These are phyloP conservation scores for Volvariella surrecta DNA, from an alignment of 1,284 basidiomycete genomes.

Conservation along the genomic window DNA sequence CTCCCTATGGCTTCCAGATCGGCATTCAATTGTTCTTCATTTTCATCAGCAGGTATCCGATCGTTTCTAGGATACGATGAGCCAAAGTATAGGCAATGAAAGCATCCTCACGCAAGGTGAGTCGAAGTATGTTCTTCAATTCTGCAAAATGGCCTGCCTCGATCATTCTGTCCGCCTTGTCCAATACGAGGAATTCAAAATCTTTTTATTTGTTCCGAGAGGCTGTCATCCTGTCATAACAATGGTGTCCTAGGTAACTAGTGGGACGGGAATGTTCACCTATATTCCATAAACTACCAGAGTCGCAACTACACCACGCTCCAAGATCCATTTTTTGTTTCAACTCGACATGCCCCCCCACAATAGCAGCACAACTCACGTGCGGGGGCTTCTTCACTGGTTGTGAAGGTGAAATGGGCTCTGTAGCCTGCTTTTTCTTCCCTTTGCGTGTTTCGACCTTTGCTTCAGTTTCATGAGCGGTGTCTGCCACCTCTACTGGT, in stretches of 20 bases:
- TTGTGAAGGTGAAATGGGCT: constrained; percentile 5
- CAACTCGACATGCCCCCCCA: constrained; percentile 94
- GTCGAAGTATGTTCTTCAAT: constrained; percentile 83
- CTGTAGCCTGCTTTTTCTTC: constrained; percentile 14
- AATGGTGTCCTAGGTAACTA: constrained; percentile 2
- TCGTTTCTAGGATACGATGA: constrained; percentile 23
- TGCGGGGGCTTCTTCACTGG: constrained; percentile 41
- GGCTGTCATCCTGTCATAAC: constrained; percentile 52
- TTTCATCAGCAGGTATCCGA: constrained; percentile 21
- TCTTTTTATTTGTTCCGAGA: constrained; percentile 58
- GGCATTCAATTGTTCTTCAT: constrained; percentile 22
- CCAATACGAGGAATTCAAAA: constrained; percentile 86
- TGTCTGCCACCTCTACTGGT: too few species aligned
- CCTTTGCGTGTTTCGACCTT: constrained; percentile 20
- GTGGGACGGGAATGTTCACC: constrained; percentile 48
- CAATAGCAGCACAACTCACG: constrained; percentile 82
- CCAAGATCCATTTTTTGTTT: constrained; percentile 86
- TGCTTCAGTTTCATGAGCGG: constrained; percentile 17
- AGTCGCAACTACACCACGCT: constrained; percentile 86
- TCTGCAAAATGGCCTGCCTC: constrained; percentile 96
- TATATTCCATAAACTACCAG: constrained; percentile 95
- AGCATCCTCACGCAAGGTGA: constrained; percentile 63
- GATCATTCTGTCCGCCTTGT: constrained; percentile 98
- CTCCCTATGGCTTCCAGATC: constrained; percentile 19
- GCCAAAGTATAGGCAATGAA: neutral